Evolutionary conservation across 805 yeast genomes (phyloP), one percentile per base, ranked within the genome.

Genomic region (Metschnikowia colocasiae): DNA sequence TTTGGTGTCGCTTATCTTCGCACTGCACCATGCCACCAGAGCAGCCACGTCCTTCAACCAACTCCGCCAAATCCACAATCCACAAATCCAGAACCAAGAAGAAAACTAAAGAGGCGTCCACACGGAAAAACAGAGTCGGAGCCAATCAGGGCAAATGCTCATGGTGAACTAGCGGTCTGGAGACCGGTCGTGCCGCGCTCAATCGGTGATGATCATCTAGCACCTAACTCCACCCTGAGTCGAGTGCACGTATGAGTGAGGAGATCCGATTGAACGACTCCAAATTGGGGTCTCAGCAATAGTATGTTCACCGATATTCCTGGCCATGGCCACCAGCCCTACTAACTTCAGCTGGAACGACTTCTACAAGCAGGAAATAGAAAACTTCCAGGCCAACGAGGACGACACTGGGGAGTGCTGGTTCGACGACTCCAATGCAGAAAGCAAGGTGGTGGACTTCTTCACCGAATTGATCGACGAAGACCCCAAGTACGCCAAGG

Each of bases 341-440:
- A 51, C 66, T 61, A 62, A 63, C 57, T 23, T 1, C 46, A 76
- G 82, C 71, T 92, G 99, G 98, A 91, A 94, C 64, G 79, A 83
- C 45, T 87, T 92, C 64, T 92, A 92, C 65, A 70, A 79, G 36
- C 60, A 79, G 18, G 99, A 92, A 60, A 78, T 80, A 52, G 57
- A 63, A 23, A 92, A 92, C 66, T 92, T 87, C 59, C 65, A 72
- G 33, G 79, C 79, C 25, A 87, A 92, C 61, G 81, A 85, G 15
- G 76, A 84, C 16, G 97, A 94, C 62, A 83, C 90, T 0, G 99
- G 99, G 1, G 98, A 94, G 64, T 80, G 91, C 63, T 94, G 99
- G 99, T 94, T 94, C 65, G 82, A 86, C 55, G 99, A 94, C 59
- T 84, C 87, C n/a, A 90, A 85, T 59, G 98, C 99, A 0, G 98